A percentile compares a stretch with the other conserved stretches of the same genome.
These are phyloP conservation scores for Ceratocystis alfenasii DNA, from an alignment of 2,329 filamentous ascomycete genomes.

Conservation along the genomic window DNA sequence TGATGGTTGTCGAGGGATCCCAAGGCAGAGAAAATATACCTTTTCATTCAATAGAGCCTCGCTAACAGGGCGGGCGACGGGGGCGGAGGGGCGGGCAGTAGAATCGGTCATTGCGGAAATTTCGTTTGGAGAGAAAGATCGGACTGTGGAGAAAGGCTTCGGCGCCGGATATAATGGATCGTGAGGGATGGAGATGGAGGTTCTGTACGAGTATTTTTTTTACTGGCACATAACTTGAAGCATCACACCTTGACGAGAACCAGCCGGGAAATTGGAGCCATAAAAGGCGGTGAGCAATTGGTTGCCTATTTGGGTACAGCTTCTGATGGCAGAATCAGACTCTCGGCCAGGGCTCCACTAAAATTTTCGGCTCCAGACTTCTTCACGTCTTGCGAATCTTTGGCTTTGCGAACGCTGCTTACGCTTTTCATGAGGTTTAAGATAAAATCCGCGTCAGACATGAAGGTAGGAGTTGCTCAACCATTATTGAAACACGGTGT, in stretches of 20 bases:
- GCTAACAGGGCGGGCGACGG: conserved; percentile 72
- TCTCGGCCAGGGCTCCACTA: conserved; percentile 20
- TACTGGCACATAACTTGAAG: conserved; percentile 1
- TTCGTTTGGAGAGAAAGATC: conserved; percentile 13
- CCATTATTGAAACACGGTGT: neutral
- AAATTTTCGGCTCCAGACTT: conserved; percentile 21
- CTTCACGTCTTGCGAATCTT: conserved; percentile 1
- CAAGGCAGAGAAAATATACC: conserved; percentile 43
- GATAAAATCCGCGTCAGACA: neutral
- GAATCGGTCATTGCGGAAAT: conserved; percentile 41
- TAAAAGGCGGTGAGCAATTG: conserved; percentile 36
- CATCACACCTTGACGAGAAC: conserved; percentile 28
- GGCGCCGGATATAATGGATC: conserved; percentile 15
- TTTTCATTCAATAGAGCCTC: conserved; percentile 98
- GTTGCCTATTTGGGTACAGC: conserved; percentile 25
- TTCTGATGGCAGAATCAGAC: conserved; percentile 34
- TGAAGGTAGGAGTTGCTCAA: conserved; percentile 8
- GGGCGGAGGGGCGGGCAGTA: conserved; percentile 32
- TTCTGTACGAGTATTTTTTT: conserved; percentile 17
- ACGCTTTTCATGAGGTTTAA: neutral
- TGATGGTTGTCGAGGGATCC: too few species aligned
- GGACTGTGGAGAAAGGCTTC: conserved; percentile 11
- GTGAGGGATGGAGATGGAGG: conserved; percentile 12
- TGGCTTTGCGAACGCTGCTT: conserved; percentile 21
- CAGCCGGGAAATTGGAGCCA: conserved; percentile 30